Percentiles rank a stretch among this genome's conserved stretches.
These are phyloP conservation scores for Kentomonas sorsogonicus DNA, from an alignment of 208 protist species.

Conservation along the genomic window DNA sequence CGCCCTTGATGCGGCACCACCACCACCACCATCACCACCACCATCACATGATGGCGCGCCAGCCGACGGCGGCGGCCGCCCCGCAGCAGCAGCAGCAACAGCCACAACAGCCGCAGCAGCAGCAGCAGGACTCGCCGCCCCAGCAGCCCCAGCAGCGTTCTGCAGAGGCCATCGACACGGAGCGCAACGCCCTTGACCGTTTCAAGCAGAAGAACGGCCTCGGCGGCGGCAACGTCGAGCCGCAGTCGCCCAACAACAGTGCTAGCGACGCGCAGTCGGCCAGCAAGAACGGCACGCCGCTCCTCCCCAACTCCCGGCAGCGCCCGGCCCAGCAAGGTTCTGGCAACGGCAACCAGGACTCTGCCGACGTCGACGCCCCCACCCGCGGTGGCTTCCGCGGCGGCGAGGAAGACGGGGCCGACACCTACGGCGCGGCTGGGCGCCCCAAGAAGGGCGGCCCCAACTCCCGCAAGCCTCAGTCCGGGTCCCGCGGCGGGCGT, in stretches of 20 bases:
- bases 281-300: conserved; percentile 52
- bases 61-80: neutral
- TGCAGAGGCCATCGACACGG: conserved; percentile 1
- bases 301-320: conserved; percentile 45
- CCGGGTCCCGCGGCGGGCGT: conserved; percentile 6
- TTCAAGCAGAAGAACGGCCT: neutral
- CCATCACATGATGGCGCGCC: conserved; percentile 4
- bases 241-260: neutral
- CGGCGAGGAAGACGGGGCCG: conserved; percentile 22
- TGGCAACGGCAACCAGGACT: conserved; percentile 19
- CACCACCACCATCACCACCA: conserved; percentile 31
- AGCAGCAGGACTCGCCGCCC: neutral
- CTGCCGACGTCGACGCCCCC: conserved; percentile 1
- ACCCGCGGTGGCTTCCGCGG: conserved; percentile 7
- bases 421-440: neutral
- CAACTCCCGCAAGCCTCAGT: too few relatives aligned
- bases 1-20: conserved; percentile 8
- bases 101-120: neutral
- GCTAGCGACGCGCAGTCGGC: neutral
- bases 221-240: neutral
- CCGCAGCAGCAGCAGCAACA: neutral
- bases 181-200: conserved; percentile 2
- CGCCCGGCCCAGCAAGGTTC: conserved; percentile 18
- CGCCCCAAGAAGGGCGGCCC: neutral
- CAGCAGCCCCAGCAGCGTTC: neutral